Evolutionary conservation across 208 protist species (phyloP), one percentile per base, ranked within the genome.

Genomic region (Phytomonas sp.): DNA sequence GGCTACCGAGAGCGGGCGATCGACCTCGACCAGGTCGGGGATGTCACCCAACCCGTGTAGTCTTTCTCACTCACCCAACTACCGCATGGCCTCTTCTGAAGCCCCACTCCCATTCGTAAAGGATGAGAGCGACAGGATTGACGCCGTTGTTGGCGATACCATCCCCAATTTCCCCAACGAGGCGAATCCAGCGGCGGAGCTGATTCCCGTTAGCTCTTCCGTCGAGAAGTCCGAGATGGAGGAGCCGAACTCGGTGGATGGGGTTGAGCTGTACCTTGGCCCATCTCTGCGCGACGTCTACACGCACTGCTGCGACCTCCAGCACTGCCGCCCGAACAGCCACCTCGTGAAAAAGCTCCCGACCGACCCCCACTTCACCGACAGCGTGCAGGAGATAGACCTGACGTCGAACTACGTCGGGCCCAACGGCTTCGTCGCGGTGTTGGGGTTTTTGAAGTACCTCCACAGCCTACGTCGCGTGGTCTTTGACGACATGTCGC

Each of bases 321-420:
- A 92, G 78, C 81, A 79, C 63, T 94, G 88, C 79, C 72, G 75
- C 29, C 88, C 91, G n/a, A 96, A 96, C 74, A 94, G 88, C 81
- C 86, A 94, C 64, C 79, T 96, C 34, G 73, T 96, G 61, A 75
- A 84, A 45, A 89, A 91, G 69, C 79, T 96, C 31, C 91, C 91
- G 30, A 80, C 74, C 4, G 80, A 96, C 63, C 76, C 88, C n/a
- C 75, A 80, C 60, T 90, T 94, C 63, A 91, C 85, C 2, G 71
- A 78, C 60, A 69, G 73, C 30, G 79, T 96, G 0, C 78, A 88
- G 74, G 91, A 94, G 80, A 70, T 96, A 29, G 91, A 96, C 72
- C 74, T 96, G 23, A 93, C 75, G 45, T 79, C 77, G n/a, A 96
- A 94, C 75, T 96, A 96, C 71, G 75, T 96, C n/a, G 91, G 91